Evolutionary conservation across 2,329 filamentous ascomycete genomes (phyloP), one percentile per base, ranked within the genome.

Genomic region (Fusarium siculi): DNA sequence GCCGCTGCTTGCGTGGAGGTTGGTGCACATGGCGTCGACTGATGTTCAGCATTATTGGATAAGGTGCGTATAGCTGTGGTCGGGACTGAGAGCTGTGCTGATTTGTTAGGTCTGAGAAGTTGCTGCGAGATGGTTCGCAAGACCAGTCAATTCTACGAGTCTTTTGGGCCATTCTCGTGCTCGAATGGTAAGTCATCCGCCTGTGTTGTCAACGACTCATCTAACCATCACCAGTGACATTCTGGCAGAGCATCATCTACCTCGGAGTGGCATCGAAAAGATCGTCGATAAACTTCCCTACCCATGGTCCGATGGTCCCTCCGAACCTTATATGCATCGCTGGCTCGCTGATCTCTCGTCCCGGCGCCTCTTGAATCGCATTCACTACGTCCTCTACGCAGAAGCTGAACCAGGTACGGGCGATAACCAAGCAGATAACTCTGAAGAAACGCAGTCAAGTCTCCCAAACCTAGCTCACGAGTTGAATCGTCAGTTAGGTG

Each of bases 11-110:
- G 73, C 73, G 1, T 75, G 73, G 73, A 53, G 73, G 9, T 11
- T 75, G 19, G 73, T 75, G 1, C 73, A 75, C 5, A 75, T 75
- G 60, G 73, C 73, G 5, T 75, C 73, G 8, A 75, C 73, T 0
- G 73, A 75, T 37, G 62, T 75, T 1, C 73, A 75, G 19, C 73
- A 75, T 30, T 75, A 75, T 10, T 75, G 73, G 73, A 75, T 75
- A 10, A 66, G 73, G 73, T 73, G 9, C 21, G 25, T 34, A 1
- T 14, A 4, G 2, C 2, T 15, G 2, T 0, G 1, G 0, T 5
- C 30, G 4, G 1, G 9, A 11, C 14, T 19, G 2, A 2, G 8
- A 1, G 6, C 9, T 1, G 9, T 36, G 4, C 30, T 44, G 34
- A 43, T 23, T 1, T 5, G 5, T 4, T 0, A 74, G 70, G 2